Evolutionary conservation across 495 filamentous ascomycete genomes (phyloP).

Genomic region (Podospora pseudoanserina): DNA sequence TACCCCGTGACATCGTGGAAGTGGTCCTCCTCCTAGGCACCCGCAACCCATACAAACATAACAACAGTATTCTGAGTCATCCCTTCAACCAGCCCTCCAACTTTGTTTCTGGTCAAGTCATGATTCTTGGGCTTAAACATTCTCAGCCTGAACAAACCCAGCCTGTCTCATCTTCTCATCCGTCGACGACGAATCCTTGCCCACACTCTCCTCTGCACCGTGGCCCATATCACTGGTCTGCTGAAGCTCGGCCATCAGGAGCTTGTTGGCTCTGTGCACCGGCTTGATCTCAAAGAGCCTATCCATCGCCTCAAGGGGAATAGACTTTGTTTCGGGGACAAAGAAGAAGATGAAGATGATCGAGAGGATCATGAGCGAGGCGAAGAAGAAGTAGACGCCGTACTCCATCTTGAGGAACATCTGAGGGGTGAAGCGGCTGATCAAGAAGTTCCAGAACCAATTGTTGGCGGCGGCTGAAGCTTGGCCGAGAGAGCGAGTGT

Average conservation of each 20-base stretch:
- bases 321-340: conserved; percentile 50
- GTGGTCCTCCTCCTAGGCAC: no score
- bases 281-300: conserved; percentile 56
- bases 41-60: not conserved
- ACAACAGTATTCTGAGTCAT: not conserved
- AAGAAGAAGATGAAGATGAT: conserved; percentile 59
- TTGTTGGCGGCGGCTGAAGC: conserved; percentile 66
- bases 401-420: conserved; percentile 70
- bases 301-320: conserved; percentile 54
- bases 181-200: conserved; percentile 34
- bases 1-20: no score
- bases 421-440: conserved; percentile 68
- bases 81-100: not conserved
- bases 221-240: conserved; percentile 39
- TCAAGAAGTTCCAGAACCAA: conserved; percentile 75
- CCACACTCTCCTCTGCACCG: conserved; percentile 38
- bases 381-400: conserved; percentile 79
- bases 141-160: conserved; percentile 30
- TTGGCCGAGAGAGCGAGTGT: conserved; percentile 63
- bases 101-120: not conserved
- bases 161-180: conserved; percentile 25
- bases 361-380: conserved; percentile 63
- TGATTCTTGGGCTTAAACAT: conserved; percentile 14
- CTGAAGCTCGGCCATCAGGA: conserved; percentile 48
- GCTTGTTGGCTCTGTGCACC: conserved; percentile 50